phyloP scores from a whole-genome alignment of 163 green algal species.

The Prototheca cutis region DNA sequence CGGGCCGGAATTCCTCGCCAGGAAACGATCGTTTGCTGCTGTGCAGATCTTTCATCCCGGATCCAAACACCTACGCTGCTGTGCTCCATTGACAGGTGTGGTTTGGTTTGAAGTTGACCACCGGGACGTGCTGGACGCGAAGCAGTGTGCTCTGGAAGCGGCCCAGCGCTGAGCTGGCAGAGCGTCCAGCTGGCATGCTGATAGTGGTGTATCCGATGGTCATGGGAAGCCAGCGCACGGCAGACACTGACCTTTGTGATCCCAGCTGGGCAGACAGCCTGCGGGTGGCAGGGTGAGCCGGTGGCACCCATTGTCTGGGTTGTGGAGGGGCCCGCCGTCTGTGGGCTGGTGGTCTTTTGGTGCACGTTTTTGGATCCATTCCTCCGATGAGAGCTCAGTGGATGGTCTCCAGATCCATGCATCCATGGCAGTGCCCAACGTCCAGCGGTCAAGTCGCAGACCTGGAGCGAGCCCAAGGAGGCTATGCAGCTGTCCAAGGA shows the following conservation, averaged over 20 bases:
- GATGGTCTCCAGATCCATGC: too few relatives aligned
- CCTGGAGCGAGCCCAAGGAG: too few relatives aligned
- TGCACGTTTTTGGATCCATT: neutral
- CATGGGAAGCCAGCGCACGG: conserved; percentile 5
- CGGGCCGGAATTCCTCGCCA: neutral
- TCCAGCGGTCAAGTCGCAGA: too few relatives aligned
- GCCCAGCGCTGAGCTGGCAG: conserved; percentile 4
- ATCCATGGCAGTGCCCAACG: too few relatives aligned
- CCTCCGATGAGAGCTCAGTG: too few relatives aligned
- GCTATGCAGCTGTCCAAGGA: too few relatives aligned
- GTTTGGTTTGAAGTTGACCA: conserved; percentile 42
- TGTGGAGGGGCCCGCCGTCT: conserved; percentile 51
- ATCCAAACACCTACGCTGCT: neutral
- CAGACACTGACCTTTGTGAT: conserved; percentile 30
- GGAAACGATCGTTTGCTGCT: neutral
- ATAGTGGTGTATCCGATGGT: conserved; percentile 20
- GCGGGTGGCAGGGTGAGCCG: conserved; percentile 10
- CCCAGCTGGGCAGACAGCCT: conserved; percentile 14
- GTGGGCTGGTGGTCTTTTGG: neutral
- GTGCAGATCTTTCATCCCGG: neutral
- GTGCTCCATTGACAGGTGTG: conserved; percentile 4
- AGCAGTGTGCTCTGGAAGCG: conserved; percentile 25
- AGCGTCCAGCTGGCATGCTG: neutral
- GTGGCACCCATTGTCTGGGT: conserved; percentile 39
- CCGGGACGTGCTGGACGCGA: conserved; percentile 20